Percentiles rank a stretch among this genome's conserved stretches.
Conservation (phyloP, 371 early-diverging fungal genomes). For the Mucor lusitanicus region DNA sequence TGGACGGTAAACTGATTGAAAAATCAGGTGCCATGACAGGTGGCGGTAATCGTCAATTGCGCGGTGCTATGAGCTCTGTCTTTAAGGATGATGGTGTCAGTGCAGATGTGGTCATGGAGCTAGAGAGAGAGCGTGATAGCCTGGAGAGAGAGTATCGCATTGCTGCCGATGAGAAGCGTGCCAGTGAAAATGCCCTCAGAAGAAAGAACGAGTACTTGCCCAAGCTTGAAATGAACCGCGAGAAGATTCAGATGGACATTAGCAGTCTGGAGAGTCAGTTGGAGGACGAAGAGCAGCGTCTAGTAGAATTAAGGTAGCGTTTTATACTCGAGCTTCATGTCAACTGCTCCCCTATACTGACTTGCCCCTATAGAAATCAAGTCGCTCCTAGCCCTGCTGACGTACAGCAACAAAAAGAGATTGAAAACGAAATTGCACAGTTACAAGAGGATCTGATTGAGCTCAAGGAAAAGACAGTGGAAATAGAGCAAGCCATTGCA, state of each 20-base stretch:
- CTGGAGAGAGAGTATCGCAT: slow-evolving; percentile 60
- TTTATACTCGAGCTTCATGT: too few relatives aligned
- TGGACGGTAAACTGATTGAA: slow-evolving; percentile 97
- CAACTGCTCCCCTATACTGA: too few relatives aligned
- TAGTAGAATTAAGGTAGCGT: slow-evolving; percentile 56
- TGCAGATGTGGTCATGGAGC: slow-evolving; percentile 56
- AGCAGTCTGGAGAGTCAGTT: slow-evolving; percentile 64
- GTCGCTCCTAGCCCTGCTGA: slow-evolving; percentile 54
- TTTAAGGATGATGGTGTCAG: slow-evolving; percentile 63
- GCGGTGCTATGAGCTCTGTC: slow-evolving; percentile 88
- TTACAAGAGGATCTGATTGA: slow-evolving; percentile 44
- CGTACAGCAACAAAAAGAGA: slow-evolving; percentile 37
- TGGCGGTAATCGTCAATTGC: slow-evolving; percentile 76
- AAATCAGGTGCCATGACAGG: slow-evolving; percentile 98
- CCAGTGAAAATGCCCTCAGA: slow-evolving; percentile 55
- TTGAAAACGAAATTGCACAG: slow-evolving; percentile 43
- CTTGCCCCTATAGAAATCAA: slow-evolving; percentile 27
- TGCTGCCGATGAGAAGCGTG: slow-evolving; percentile 51
- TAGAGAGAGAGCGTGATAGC: slow-evolving; percentile 60
- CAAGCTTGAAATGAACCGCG: slow-evolving; percentile 62
- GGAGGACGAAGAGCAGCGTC: slow-evolving; percentile 57
- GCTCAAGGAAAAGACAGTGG: slow-evolving; percentile 36
- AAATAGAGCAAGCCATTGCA: slow-evolving; percentile 70
- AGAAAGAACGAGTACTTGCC: slow-evolving; percentile 62
- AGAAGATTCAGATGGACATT: slow-evolving; percentile 81